phyloP scores from a whole-genome alignment of 495 filamentous ascomycete genomes.

The Tuber melanosporum region DNA sequence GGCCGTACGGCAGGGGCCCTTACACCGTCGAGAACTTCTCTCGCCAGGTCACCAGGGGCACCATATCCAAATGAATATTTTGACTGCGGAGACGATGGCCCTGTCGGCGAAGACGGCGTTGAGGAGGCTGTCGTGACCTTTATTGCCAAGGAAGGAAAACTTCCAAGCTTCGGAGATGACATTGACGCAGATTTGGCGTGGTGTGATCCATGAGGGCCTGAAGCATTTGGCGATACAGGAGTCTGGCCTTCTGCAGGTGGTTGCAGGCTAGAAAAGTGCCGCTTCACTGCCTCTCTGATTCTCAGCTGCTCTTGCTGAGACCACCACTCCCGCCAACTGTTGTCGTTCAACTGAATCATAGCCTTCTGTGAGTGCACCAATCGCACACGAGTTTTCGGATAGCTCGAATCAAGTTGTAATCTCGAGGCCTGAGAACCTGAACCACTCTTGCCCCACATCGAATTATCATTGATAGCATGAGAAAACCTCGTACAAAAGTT shows the following conservation, averaged over 20 bases:
- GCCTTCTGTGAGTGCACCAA: constrained; percentile 50
- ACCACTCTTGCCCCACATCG: constrained; percentile 13
- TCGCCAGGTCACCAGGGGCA: constrained; percentile 47
- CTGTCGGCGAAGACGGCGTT: constrained; percentile 45
- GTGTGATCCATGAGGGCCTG: neutral
- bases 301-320: constrained; percentile 63
- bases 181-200: neutral
- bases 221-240: constrained; percentile 7
- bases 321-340: constrained; percentile 64
- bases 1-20: constrained; percentile 33
- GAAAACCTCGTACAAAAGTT: constrained; percentile 32
- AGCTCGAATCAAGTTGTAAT: constrained; percentile 45
- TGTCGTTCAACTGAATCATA: constrained; percentile 51
- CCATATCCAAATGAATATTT: constrained; percentile 40
- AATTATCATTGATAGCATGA: constrained; percentile 20
- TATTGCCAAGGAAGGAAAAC: constrained; percentile 30
- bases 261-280: constrained; percentile 52
- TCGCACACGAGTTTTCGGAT: constrained; percentile 28
- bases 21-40: constrained; percentile 61
- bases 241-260: constrained; percentile 21
- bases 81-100: constrained; percentile 17
- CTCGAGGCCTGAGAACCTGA: constrained; percentile 43
- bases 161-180: constrained; percentile 26
- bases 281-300: constrained; percentile 55
- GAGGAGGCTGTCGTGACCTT: constrained; percentile 47